Percentiles rank a stretch among this genome's conserved stretches.
Evolutionary conservation across 1,139 yeast species (phyloP).

Genomic region (Diutina ranongensis): DNA sequence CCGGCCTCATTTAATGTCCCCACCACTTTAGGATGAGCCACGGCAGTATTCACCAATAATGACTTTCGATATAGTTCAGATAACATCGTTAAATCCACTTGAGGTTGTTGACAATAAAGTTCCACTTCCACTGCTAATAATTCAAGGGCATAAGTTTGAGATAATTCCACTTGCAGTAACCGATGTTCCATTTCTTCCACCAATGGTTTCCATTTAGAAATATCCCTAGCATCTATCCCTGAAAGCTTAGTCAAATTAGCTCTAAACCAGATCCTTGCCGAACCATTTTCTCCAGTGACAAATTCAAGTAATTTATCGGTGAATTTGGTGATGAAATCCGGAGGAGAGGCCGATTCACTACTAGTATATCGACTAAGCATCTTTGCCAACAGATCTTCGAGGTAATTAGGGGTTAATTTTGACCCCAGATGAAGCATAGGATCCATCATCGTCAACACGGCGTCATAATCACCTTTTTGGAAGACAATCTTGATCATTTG

Average conservation of each 20-base stretch:
- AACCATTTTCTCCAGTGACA: neutral
- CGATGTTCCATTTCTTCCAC: neutral
- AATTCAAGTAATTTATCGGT: constrained; percentile 19
- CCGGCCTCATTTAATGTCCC: constrained; percentile 71
- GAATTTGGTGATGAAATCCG: constrained; percentile 16
- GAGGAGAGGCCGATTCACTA: constrained; percentile 14
- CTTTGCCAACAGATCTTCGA: constrained; percentile 50
- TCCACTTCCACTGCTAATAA: constrained; percentile 4
- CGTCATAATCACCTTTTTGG: constrained; percentile 19
- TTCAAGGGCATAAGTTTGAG: constrained; percentile 1
- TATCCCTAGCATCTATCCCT: neutral
- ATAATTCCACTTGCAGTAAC: neutral
- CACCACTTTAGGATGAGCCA: constrained; percentile 63
- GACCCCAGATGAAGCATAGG: constrained; percentile 17
- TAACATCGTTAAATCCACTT: constrained; percentile 13
- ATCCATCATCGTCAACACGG: constrained; percentile 21
- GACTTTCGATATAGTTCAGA: constrained; percentile 40
- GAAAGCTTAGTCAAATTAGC: neutral
- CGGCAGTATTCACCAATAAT: constrained; percentile 41
- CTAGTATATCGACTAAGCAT: constrained; percentile 37
- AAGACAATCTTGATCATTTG: constrained; percentile 51
- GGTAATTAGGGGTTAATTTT: constrained; percentile 32
- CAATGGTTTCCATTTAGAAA: neutral
- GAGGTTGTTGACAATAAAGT: neutral
- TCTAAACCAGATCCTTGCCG: neutral